Conservation (phyloP, 768 basidiomycete genomes). For the Austroboletus eburneus region DNA sequence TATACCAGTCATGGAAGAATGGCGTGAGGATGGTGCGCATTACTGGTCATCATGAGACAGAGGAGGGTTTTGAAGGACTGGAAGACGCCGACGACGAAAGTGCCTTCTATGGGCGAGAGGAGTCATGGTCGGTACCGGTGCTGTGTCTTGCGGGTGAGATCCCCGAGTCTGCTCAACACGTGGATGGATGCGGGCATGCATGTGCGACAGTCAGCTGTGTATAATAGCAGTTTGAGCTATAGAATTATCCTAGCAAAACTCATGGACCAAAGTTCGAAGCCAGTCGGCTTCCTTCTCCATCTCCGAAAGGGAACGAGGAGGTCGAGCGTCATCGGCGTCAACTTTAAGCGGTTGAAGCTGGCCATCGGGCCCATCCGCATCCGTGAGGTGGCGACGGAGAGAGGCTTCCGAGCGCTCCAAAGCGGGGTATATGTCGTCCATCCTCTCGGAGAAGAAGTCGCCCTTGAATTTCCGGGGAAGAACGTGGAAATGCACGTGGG, state of each 20-base stretch:
- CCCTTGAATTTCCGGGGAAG: constrained; percentile 74
- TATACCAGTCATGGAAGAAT: constrained; percentile 44
- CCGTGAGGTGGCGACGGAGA: constrained; percentile 39
- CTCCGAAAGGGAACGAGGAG: constrained; percentile 60
- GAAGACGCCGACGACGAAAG: constrained; percentile 28
- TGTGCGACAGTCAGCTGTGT: constrained; percentile 28
- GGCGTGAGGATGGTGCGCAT: constrained; percentile 44
- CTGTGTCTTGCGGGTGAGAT: constrained; percentile 39
- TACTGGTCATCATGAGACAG: constrained; percentile 20
- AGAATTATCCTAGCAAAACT: no score
- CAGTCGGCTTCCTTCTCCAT: constrained; percentile 79
- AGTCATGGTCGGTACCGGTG: constrained; percentile 23
- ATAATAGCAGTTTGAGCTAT: no score
- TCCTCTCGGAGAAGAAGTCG: constrained; percentile 58
- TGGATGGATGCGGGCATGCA: constrained; percentile 38
- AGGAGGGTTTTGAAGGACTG: constrained; percentile 34
- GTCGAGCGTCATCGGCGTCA: constrained; percentile 66
- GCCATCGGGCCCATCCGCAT: constrained; percentile 11
- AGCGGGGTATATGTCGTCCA: constrained; percentile 76
- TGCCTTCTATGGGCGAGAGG: constrained; percentile 22
- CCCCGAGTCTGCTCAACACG: constrained; percentile 25
- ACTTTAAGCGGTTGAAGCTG: constrained; percentile 44
- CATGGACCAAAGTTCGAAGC: constrained; percentile 59
- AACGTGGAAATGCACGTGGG: constrained; percentile 94
- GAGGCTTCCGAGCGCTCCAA: constrained; percentile 62